Evolutionary conservation across 129 eudicot species (phyloP).

Genomic region (carrot (Daucus carota)): DNA sequence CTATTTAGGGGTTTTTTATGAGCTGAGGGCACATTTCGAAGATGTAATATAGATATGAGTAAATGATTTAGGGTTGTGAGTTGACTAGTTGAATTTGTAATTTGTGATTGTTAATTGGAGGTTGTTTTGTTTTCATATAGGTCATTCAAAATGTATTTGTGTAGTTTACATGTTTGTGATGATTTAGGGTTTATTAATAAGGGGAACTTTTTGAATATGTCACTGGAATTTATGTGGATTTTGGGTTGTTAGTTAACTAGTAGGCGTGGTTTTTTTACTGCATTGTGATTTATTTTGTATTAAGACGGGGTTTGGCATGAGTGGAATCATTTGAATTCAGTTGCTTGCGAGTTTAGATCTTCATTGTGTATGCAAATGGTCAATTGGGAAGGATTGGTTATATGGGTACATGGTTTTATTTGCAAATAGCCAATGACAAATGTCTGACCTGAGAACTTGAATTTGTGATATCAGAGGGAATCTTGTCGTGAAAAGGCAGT

Average conservation of each 20-base stretch:
- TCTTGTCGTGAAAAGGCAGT: conserved; percentile 71
- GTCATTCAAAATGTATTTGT: no score
- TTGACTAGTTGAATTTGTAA: not conserved
- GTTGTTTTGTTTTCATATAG: no score
- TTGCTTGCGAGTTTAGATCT: not conserved
- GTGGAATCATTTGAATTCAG: not conserved
- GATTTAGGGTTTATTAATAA: not conserved
- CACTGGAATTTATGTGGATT: not conserved
- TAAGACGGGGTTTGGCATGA: not conserved
- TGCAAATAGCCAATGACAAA: not conserved
- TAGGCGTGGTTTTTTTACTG: not conserved
- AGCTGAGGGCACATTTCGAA: not conserved
- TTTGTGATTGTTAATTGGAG: not conserved
- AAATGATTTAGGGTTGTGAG: not conserved
- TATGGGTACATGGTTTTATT: not conserved
- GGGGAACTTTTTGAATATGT: not conserved
- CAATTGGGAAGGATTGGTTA: not conserved
- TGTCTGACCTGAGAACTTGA: conserved; percentile 5
- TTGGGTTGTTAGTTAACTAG: not conserved
- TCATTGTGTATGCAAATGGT: not conserved
- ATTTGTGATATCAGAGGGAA: conserved; percentile 48
- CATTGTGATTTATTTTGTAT: not conserved
- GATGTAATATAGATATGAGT: no score
- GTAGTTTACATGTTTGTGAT: not conserved
- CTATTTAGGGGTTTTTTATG: not conserved